phyloP scores from a whole-genome alignment of 2,329 filamentous ascomycete genomes.

The Diaporthe eres region DNA sequence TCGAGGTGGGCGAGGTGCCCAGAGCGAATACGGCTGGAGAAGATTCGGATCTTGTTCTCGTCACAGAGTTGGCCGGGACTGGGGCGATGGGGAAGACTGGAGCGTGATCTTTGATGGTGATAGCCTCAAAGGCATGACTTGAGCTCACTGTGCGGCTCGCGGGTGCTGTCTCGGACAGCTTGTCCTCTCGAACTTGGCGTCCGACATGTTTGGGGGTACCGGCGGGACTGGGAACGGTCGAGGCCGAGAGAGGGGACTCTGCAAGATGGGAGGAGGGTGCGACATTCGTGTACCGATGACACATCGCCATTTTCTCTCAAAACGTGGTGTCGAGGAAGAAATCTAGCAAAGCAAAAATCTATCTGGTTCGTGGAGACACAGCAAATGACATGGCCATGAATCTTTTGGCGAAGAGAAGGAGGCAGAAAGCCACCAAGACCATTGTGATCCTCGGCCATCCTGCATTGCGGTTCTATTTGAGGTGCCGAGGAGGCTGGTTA shows the following conservation, averaged over 20 bases:
- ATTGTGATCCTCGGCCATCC: not conserved
- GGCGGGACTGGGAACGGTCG: not conserved
- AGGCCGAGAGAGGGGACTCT: not conserved
- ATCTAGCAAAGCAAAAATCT: not conserved
- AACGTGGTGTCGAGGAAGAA: not conserved
- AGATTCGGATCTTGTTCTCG: not conserved
- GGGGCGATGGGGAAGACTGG: not conserved
- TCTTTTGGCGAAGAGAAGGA: not conserved
- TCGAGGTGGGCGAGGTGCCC: not conserved
- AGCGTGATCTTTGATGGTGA: not conserved
- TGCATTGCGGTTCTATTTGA: constrained; percentile 15
- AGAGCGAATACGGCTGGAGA: not conserved
- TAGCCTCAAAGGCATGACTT: not conserved
- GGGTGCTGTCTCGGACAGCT: not conserved
- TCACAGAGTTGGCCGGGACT: not conserved
- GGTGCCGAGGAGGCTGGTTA: not conserved
- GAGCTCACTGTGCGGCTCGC: not conserved
- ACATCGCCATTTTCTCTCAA: not conserved
- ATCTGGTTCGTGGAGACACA: not conserved
- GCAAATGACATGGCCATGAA: not conserved
- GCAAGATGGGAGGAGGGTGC: not conserved
- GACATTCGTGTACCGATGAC: not conserved
- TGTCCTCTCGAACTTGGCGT: not conserved
- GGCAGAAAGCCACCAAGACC: not conserved
- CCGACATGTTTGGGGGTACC: not conserved